phyloP scores from a whole-genome alignment of 495 filamentous ascomycete genomes.

The Penicillium bialowiezense region DNA sequence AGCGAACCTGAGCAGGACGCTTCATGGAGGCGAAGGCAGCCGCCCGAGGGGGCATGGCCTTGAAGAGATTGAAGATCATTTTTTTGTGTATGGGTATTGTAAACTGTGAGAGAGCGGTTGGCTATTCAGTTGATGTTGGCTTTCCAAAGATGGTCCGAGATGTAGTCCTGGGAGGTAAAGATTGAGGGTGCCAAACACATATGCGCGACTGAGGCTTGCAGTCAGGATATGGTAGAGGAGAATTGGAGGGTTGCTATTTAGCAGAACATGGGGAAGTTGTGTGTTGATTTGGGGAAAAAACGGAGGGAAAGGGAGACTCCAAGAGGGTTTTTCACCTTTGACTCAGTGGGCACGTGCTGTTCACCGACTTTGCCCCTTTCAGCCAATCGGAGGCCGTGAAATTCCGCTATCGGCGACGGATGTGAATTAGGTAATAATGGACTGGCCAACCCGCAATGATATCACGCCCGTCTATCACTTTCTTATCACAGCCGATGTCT shows the following conservation, averaged over 20 bases:
- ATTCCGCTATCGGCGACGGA: slow-evolving; percentile 20
- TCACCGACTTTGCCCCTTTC: slow-evolving; percentile 25
- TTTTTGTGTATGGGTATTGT: slow-evolving; percentile 27
- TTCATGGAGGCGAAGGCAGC: slow-evolving; percentile 52
- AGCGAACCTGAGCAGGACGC: slow-evolving; percentile 52
- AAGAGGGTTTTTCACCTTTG: slow-evolving; percentile 23
- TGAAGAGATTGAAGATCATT: slow-evolving; percentile 71
- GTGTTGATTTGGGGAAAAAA: slow-evolving; percentile 9
- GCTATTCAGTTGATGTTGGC: slow-evolving; percentile 71
- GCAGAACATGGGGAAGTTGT: slow-evolving; percentile 23
- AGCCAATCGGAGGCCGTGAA: slow-evolving; percentile 31
- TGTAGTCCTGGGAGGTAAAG: slow-evolving; percentile 98
- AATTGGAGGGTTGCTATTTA: slow-evolving; percentile 18
- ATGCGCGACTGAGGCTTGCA: slow-evolving; percentile 61
- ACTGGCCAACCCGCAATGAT: background rate
- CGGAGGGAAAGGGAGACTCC: background rate
- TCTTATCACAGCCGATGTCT: background rate
- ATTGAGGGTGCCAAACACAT: slow-evolving; percentile 92
- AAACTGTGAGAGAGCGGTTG: slow-evolving; percentile 8
- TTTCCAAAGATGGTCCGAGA: slow-evolving; percentile 99
- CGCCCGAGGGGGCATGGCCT: slow-evolving; percentile 51
- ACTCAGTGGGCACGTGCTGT: slow-evolving; percentile 32
- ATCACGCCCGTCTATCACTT: background rate
- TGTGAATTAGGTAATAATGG: background rate
- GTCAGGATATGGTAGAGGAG: slow-evolving; percentile 27